A percentile compares a stretch with the other conserved stretches of the same genome.
These are phyloP conservation scores for Closterium sp. DNA, from an alignment of 139 green algal genomes.

Conservation along the genomic window DNA sequence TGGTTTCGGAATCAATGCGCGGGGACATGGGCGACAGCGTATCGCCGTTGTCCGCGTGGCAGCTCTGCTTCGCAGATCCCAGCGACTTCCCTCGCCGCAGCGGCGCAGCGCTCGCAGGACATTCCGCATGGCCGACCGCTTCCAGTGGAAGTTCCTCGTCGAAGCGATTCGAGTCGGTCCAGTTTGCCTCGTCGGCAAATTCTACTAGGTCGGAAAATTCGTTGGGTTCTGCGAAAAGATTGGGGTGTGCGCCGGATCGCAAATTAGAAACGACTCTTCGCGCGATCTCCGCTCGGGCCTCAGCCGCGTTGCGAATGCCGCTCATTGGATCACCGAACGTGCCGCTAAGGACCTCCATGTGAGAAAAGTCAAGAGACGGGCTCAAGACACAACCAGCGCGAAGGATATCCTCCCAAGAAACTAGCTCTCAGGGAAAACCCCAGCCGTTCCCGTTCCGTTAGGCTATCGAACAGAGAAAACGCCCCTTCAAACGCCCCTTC, in stretches of 20 bases:
- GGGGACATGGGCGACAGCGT: neutral
- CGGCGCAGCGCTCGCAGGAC: too few species aligned
- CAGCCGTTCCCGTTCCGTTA: too few species aligned
- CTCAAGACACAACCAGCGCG: neutral
- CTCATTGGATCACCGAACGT: neutral
- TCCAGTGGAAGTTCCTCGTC: neutral
- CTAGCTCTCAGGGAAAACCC: too few species aligned
- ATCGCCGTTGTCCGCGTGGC: neutral
- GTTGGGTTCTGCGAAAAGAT: neutral
- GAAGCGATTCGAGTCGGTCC: neutral
- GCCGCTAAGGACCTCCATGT: neutral
- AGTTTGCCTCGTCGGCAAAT: neutral
- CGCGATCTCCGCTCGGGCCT: neutral
- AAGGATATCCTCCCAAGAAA: too few species aligned
- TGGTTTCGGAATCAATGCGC: neutral
- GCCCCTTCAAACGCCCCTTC: too few species aligned
- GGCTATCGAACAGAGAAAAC: too few species aligned
- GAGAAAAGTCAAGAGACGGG: neutral
- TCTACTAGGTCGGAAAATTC: neutral
- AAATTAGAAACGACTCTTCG: neutral
- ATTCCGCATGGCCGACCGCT: neutral
- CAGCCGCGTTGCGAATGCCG: neutral
- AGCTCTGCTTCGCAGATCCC: neutral
- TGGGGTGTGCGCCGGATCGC: neutral
- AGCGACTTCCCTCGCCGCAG: neutral